These are phyloP conservation scores for Backusella australiensis DNA, from an alignment of 192 early-diverging fungal genomes.

Conservation along the genomic window DNA sequence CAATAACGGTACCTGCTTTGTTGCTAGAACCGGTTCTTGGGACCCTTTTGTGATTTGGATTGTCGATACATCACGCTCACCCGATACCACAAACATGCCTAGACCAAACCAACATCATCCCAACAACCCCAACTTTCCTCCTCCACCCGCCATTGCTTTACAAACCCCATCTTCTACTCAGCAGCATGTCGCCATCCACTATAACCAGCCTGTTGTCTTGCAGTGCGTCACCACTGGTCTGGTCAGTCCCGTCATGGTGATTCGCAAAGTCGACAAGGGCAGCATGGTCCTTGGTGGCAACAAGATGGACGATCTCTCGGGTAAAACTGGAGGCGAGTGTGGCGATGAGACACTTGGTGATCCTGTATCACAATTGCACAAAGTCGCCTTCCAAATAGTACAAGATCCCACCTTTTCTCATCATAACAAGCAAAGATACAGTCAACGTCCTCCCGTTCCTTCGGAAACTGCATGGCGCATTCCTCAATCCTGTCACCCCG, in stretches of 20 bases:
- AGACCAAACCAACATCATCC: slow-evolving; percentile 20
- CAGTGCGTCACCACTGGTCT: slow-evolving; percentile 84
- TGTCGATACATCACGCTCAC: slow-evolving; percentile 59
- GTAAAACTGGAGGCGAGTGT: slow-evolving; percentile 39
- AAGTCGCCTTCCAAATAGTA: slow-evolving; percentile 83
- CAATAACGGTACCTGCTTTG: slow-evolving; percentile 60
- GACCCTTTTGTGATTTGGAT: slow-evolving; percentile 88
- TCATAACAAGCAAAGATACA: slow-evolving; percentile 22
- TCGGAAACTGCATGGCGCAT: slow-evolving; percentile 9
- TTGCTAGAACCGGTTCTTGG: slow-evolving; percentile 73
- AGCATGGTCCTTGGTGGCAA: slow-evolving; percentile 69
- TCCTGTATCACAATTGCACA: slow-evolving; percentile 88
- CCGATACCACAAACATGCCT: slow-evolving; percentile 31
- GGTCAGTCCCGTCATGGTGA: slow-evolving; percentile 74
- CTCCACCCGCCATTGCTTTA: slow-evolving; percentile 71
- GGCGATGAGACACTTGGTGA: slow-evolving; percentile 65
- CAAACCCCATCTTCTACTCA: slow-evolving; percentile 49
- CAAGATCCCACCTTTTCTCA: slow-evolving; percentile 39
- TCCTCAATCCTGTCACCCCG: slow-evolving; percentile 37
- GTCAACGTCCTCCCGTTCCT: neutral
- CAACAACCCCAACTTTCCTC: slow-evolving; percentile 47
- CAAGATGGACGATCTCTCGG: slow-evolving; percentile 14
- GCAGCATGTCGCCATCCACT: slow-evolving; percentile 71
- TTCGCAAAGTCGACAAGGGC: slow-evolving; percentile 83
- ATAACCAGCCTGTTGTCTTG: slow-evolving; percentile 86